Base-by-base conservation (phyloP, 768 basidiomycete genomes). In the Leccinum variicolor region DNA sequence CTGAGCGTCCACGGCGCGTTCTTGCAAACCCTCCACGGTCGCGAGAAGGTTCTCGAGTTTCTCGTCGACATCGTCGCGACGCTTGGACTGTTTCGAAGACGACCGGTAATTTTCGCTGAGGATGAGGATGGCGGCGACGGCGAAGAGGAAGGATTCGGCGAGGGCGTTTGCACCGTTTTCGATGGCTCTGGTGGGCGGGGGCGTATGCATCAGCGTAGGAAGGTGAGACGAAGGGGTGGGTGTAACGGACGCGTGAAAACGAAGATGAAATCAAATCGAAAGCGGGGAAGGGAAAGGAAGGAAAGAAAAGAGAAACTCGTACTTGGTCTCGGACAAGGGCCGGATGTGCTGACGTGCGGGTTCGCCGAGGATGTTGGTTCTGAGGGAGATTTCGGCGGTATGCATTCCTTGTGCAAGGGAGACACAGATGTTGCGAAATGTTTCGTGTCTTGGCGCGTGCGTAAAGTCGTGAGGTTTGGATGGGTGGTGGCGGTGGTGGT, bases 161-260 rank as follows among this genome's bases (percentile, higher is more conserved):
- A 94, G 77, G 6, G 86, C 78, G 62, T 92, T 94, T 15, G 92
- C 89, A 21, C 92, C 92, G 63, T 88, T 92, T 58, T 92, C 90
- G 57, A 94, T 89, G 0, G 92, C 92, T 57, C 90, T 91, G 61
- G 6, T 6, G 25, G 39, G 9, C n/a, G 0, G 15, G 17, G 36
- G 36, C 0, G 8, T n/a, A 4, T 39, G 36, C 17, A 4, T 39
- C 36, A n/a, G 36, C 17, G 17, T 17, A 17, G 8, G 36, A 39
- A 39, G 36, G 36, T 9, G 36, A 39, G 17, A n/a, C 3, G 8
- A 39, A 3, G 9, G 2, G 17, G 50, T 33, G 50, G 19, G 14
- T 11, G 6, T 45, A 11, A 23, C 8, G 10, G 21, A 23, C n/a
- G 21, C 13, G 19, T 45, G 21, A 13, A 45, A 45, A 13, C 17